Evolutionary conservation across 2,329 filamentous ascomycete genomes (phyloP).

Genomic region (Aphanoascus verrucosus): DNA sequence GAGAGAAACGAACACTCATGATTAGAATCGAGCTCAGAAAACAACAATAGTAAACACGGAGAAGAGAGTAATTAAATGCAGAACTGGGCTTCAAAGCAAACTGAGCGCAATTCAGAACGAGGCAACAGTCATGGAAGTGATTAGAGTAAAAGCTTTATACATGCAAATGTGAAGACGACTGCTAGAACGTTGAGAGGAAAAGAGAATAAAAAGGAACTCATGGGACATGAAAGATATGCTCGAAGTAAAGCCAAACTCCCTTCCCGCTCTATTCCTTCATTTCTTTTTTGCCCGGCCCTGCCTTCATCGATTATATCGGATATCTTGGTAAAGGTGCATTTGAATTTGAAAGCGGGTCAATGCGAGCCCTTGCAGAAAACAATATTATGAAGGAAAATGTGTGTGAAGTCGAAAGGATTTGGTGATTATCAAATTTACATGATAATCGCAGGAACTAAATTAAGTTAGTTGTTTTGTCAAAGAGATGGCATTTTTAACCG

Average conservation of each 20-base stretch:
- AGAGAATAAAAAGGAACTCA: conserved; percentile 11
- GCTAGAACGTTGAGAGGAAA: conserved; percentile 10
- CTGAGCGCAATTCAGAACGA: not conserved
- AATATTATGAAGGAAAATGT: not conserved
- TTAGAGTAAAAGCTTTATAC: not conserved
- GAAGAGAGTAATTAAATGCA: conserved; percentile 1
- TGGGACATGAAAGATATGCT: conserved; percentile 5
- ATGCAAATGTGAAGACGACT: conserved; percentile 1
- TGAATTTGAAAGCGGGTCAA: conserved; percentile 20
- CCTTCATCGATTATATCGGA: conserved; percentile 13
- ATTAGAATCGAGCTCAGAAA: not conserved
- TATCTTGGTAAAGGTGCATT: conserved; percentile 18
- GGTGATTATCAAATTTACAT: conserved; percentile 31
- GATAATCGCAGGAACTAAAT: conserved; percentile 39
- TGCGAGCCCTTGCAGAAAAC: not conserved
- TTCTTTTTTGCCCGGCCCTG: conserved; percentile 4
- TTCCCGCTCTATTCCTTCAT: conserved; percentile 8
- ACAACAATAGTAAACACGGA: not conserved
- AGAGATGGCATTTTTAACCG: not conserved
- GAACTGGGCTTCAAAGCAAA: conserved; percentile 2
- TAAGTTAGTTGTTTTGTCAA: conserved; percentile 9
- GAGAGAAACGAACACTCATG: not conserved
- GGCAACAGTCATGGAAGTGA: not conserved
- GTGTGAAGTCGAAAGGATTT: not conserved
- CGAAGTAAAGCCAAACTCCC: conserved; percentile 6